These are phyloP conservation scores for Gaeumannomyces sp. DNA, from an alignment of 2,329 filamentous ascomycete species.

Conservation along the genomic window DNA sequence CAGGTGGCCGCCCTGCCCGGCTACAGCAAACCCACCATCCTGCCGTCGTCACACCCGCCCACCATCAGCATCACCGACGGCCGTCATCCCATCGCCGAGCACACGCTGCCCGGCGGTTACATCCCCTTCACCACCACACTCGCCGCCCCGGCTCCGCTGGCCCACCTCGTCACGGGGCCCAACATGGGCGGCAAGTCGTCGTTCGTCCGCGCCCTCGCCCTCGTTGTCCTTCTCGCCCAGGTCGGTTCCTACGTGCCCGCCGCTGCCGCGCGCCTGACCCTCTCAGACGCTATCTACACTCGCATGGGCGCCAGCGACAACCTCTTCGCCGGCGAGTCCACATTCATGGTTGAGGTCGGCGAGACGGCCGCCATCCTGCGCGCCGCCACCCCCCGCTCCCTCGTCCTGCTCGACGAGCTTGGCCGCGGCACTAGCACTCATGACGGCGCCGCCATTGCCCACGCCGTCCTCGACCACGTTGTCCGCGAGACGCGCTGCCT, in stretches of 20 bases:
- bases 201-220: slow-evolving; percentile 86
- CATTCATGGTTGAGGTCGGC: slow-evolving; percentile 96
- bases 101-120: slow-evolving; percentile 76
- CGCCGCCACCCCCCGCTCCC: slow-evolving; percentile 72
- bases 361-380: slow-evolving; percentile 91
- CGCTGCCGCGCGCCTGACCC: slow-evolving; percentile 63
- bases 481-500: slow-evolving; percentile 68
- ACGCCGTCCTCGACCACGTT: slow-evolving; percentile 82
- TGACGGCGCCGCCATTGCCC: slow-evolving; percentile 92
- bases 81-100: slow-evolving; percentile 93
- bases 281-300: slow-evolving; percentile 87
- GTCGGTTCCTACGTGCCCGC: slow-evolving; percentile 93
- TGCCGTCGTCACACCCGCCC: slow-evolving; percentile 55
- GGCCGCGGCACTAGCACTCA: slow-evolving; percentile 91
- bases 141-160: slow-evolving; percentile 57
- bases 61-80: slow-evolving; percentile 67
- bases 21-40: slow-evolving; percentile 71
- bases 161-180: slow-evolving; percentile 86
- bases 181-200: slow-evolving; percentile 99
- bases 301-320: slow-evolving; percentile 96
- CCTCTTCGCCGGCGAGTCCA: slow-evolving; percentile 88
- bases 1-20: slow-evolving; percentile 79
- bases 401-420: slow-evolving; percentile 92
- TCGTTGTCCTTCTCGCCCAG: slow-evolving; percentile 90
- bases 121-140: slow-evolving; percentile 84